Conservation (phyloP, 2,329 filamentous ascomycete species). For the Coleophoma eucalyptorum region DNA sequence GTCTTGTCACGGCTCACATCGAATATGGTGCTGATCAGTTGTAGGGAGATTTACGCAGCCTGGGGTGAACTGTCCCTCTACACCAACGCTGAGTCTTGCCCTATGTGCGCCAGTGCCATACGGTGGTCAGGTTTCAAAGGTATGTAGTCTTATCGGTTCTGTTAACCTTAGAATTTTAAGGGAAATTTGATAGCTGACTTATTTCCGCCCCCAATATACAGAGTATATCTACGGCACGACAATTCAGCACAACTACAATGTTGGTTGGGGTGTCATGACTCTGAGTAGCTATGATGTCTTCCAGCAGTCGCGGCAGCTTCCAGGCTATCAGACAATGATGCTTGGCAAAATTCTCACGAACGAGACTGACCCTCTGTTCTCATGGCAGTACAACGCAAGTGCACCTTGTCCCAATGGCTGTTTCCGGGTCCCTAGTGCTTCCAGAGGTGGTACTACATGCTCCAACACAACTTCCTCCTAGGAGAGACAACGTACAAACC, state of each 20-base stretch:
- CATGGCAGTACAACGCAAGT: neutral
- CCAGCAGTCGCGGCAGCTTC: conserved; percentile 9
- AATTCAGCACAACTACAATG: conserved; percentile 10
- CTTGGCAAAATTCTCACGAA: conserved; percentile 5
- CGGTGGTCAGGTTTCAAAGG: neutral
- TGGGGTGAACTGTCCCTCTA: neutral
- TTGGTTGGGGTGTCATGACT: conserved; percentile 8
- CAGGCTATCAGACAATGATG: conserved; percentile 9
- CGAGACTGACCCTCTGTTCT: neutral
- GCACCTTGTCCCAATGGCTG: too few species aligned
- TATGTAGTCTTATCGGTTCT: too few species aligned
- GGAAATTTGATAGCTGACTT: too few species aligned
- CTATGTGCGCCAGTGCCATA: neutral
- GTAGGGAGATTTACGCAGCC: neutral
- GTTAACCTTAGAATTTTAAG: too few species aligned
- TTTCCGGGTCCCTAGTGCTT: too few species aligned
- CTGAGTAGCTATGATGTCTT: conserved; percentile 9
- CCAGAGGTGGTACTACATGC: too few species aligned
- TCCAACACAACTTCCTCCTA: too few species aligned
- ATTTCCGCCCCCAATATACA: neutral
- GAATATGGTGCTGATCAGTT: too few species aligned
- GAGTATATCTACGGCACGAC: conserved; percentile 12
- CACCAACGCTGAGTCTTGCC: neutral
- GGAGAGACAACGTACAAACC: too few species aligned
- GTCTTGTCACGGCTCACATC: too few species aligned